Conservation (phyloP, 2,329 filamentous ascomycete species). For the Thielaviopsis populi region DNA sequence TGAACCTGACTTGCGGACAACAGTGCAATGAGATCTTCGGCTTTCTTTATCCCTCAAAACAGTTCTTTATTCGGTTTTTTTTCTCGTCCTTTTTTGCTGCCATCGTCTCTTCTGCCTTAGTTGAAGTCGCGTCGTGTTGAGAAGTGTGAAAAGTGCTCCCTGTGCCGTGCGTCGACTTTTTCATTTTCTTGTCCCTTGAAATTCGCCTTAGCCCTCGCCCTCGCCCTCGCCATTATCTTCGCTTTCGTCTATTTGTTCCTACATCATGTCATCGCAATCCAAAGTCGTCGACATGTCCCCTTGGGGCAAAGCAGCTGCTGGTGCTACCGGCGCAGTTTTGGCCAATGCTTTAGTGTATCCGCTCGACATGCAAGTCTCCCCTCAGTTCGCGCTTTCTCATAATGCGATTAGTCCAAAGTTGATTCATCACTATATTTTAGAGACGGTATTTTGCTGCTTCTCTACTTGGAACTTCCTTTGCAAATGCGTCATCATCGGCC, state of each 20-base stretch:
- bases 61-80: background rate
- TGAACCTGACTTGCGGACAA: background rate
- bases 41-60: too few relatives aligned
- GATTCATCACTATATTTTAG: background rate
- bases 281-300: conserved; percentile 63
- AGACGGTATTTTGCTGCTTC: background rate
- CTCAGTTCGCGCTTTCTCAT: background rate
- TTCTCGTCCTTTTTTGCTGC: background rate
- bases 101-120: background rate
- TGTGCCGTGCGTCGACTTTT: background rate
- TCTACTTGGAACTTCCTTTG: background rate
- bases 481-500: background rate
- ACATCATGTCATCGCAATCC: conserved; percentile 38
- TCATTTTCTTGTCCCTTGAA: background rate
- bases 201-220: too few relatives aligned
- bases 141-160: background rate
- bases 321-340: conserved; percentile 80
- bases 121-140: background rate
- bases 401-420: background rate
- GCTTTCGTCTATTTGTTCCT: background rate
- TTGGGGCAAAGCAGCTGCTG: conserved; percentile 85
- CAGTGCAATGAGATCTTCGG: too few relatives aligned
- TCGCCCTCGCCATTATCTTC: too few relatives aligned
- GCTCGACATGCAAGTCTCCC: conserved; percentile 67
- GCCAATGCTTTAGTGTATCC: conserved; percentile 95